phyloP scores from a whole-genome alignment of 1,284 basidiomycete species.

The Peniophora sp. region DNA sequence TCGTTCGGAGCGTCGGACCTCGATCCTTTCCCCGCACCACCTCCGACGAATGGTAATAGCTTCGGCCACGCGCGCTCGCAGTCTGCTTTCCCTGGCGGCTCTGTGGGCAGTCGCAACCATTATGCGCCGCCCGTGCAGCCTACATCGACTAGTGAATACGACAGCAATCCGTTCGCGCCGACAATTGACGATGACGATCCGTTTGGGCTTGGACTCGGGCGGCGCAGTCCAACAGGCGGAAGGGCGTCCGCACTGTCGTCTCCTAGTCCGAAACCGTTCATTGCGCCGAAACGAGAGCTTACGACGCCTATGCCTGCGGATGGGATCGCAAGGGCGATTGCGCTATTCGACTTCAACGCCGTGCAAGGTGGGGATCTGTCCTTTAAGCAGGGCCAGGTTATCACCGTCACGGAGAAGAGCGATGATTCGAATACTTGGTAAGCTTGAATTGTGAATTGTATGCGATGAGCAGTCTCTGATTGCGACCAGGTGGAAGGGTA shows the following conservation, averaged over 20 bases:
- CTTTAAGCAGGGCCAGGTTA: conserved; percentile 79
- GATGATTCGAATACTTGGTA: conserved; percentile 77
- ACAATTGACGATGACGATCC: conserved; percentile 15
- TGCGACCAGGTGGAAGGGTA: conserved; percentile 62
- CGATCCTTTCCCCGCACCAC: conserved; percentile 18
- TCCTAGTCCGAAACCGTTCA: conserved; percentile 19
- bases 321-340: conserved; percentile 69
- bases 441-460: conserved; percentile 10
- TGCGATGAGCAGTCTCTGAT: not conserved
- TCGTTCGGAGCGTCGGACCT: conserved; percentile 7
- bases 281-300: conserved; percentile 43
- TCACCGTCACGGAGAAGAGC: conserved; percentile 69
- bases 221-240: conserved; percentile 11
- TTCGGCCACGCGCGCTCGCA: not conserved
- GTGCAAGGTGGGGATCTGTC: conserved; percentile 75
- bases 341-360: conserved; percentile 71
- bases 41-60: conserved; percentile 14
- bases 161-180: conserved; percentile 10
- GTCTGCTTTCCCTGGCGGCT: not conserved
- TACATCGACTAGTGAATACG: conserved; percentile 4
- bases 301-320: conserved; percentile 40
- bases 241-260: conserved; percentile 2
- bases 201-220: conserved; percentile 12
- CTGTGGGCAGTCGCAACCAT: not conserved
- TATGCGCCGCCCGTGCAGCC: not conserved